A percentile compares a stretch with the other conserved stretches of the same genome.
phyloP scores from a whole-genome alignment of 805 yeast species.

The Tetrapisispora fleetii region DNA sequence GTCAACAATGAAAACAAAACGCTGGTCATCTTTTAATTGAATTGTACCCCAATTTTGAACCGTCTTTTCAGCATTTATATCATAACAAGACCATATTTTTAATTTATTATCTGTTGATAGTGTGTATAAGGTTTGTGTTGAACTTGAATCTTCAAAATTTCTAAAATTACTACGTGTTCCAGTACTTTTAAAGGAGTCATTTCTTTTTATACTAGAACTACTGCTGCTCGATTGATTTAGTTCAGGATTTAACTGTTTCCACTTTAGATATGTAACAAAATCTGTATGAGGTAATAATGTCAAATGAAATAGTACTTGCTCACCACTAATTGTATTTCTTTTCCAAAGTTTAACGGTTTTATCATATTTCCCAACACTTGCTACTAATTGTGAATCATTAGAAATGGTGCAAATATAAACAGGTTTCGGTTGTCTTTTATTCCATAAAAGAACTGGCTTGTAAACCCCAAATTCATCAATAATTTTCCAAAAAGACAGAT shows the following conservation, averaged over 20 bases:
- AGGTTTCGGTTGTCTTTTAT: conserved; percentile 48
- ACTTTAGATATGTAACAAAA: conserved; percentile 45
- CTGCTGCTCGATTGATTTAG: neutral
- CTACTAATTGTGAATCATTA: conserved; percentile 57
- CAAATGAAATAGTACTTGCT: conserved; percentile 56
- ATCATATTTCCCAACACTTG: conserved; percentile 55
- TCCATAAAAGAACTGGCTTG: conserved; percentile 29
- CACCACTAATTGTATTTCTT: conserved; percentile 56
- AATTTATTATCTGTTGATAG: conserved; percentile 48
- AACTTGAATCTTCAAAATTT: conserved; percentile 3
- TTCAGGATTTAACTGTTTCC: conserved; percentile 33
- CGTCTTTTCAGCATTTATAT: conserved; percentile 45
- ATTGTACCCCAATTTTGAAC: conserved; percentile 49
- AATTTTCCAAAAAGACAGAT: conserved; percentile 45
- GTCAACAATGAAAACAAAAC: conserved; percentile 35
- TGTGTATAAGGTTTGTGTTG: conserved; percentile 51
- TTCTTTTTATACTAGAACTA: neutral
- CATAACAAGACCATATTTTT: conserved; percentile 62
- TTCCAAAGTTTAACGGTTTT: conserved; percentile 69
- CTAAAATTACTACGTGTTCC: conserved; percentile 21
- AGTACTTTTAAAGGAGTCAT: conserved; percentile 5
- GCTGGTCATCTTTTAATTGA: conserved; percentile 20
- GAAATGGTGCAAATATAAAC: conserved; percentile 50
- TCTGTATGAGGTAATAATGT: conserved; percentile 57
- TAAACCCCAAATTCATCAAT: conserved; percentile 37